Percentiles rank a stretch among this genome's conserved stretches.
These are phyloP conservation scores for Orychophragmus violaceus DNA, from an alignment of 345 rosid species.

Conservation along the genomic window DNA sequence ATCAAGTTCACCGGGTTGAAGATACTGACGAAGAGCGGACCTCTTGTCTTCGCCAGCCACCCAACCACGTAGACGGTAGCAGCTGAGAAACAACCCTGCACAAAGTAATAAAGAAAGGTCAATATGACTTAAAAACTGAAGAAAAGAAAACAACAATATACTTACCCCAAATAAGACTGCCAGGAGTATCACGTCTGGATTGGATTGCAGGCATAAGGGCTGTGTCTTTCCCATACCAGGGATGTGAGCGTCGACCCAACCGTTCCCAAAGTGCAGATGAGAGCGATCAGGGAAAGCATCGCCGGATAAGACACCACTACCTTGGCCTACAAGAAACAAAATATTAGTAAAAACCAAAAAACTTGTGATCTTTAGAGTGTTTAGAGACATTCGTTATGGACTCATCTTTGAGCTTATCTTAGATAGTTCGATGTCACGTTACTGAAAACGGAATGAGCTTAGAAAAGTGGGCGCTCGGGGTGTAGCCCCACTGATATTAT, in stretches of 20 bases:
- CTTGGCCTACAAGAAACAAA: neutral
- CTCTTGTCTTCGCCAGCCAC: neutral
- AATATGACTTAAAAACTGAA: neutral
- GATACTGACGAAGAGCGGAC: neutral
- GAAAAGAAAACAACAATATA: neutral
- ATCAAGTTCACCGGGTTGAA: neutral
- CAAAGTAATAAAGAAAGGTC: neutral
- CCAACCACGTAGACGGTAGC: neutral
- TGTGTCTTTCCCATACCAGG: neutral
- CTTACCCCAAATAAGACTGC: neutral
- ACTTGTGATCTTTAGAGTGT: too few species aligned
- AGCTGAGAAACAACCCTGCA: neutral
- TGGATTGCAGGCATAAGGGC: neutral
- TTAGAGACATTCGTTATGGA: too few species aligned
- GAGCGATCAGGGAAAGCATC: neutral
- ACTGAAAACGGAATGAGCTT: too few species aligned
- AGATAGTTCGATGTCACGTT: too few species aligned
- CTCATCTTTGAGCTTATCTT: too few species aligned
- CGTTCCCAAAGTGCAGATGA: neutral
- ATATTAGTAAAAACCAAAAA: too few species aligned
- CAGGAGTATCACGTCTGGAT: neutral
- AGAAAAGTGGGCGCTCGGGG: too few species aligned
- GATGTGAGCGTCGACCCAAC: neutral
- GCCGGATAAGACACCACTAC: neutral
- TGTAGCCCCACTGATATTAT: too few species aligned